Conservation (phyloP, 176 grass and related monocot species). For the Hordeum vulgare region DNA sequence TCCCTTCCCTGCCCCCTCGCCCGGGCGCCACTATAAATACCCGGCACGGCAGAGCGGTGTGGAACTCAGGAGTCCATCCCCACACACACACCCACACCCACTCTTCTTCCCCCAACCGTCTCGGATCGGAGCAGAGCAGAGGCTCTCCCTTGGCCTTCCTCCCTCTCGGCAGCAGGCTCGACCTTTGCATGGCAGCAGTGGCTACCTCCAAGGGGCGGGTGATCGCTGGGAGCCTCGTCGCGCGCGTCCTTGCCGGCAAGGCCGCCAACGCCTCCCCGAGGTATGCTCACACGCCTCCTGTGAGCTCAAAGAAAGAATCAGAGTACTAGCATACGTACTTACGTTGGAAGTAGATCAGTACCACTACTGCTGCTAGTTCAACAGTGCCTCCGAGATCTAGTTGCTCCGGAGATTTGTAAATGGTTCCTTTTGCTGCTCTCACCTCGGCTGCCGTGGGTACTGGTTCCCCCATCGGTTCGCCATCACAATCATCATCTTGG, state of each 20-base stretch:
- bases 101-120: neutral
- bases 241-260: slow-evolving; percentile 55
- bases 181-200: slow-evolving; percentile 94
- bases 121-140: neutral
- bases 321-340: neutral
- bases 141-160: neutral
- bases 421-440: neutral
- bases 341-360: neutral
- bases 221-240: slow-evolving; percentile 68
- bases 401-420: neutral
- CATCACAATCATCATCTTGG: neutral
- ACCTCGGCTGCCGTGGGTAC: neutral
- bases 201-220: slow-evolving; percentile 60
- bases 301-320: neutral
- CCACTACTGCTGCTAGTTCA: neutral
- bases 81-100: neutral
- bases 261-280: slow-evolving; percentile 33
- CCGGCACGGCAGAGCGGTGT: neutral
- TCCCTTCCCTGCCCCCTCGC: neutral
- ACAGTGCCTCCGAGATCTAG: neutral
- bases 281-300: slow-evolving; percentile 20
- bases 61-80: neutral
- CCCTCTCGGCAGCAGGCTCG: neutral
- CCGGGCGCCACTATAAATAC: slow-evolving; percentile 19
- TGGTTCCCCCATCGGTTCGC: too few relatives aligned